A percentile compares a stretch with the other conserved stretches of the same genome.
phyloP scores from a whole-genome alignment of 2,329 filamentous ascomycete genomes.

The Neurospora crassa region DNA sequence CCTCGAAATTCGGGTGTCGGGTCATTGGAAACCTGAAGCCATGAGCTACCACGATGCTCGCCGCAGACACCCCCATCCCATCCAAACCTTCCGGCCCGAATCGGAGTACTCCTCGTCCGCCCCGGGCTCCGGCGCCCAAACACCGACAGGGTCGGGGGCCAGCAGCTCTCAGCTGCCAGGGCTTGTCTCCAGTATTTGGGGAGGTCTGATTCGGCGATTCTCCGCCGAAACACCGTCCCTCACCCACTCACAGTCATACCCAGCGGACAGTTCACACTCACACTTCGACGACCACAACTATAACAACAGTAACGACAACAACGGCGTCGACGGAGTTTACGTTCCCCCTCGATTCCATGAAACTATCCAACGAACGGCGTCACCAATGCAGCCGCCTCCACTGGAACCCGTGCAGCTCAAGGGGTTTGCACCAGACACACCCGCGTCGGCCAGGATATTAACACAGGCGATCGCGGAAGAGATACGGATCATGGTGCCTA shows the following conservation, averaged over 20 bases:
- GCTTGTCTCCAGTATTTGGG: constrained; percentile 34
- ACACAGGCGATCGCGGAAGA: constrained; percentile 74
- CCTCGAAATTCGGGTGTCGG: not conserved
- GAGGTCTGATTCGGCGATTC: constrained; percentile 60
- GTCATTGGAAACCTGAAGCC: not conserved
- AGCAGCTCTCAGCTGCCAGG: not conserved
- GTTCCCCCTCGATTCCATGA: constrained; percentile 34
- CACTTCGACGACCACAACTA: constrained; percentile 18
- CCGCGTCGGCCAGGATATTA: constrained; percentile 54
- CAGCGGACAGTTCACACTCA: constrained; percentile 14
- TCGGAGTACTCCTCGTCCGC: constrained; percentile 13
- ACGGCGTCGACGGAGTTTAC: constrained; percentile 50
- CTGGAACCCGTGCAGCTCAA: constrained; percentile 68
- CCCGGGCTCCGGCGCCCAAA: constrained; percentile 19
- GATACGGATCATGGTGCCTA: constrained; percentile 79
- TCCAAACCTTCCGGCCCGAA: constrained; percentile 11
- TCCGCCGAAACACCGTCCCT: constrained; percentile 36
- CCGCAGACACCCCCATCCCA: constrained; percentile 3
- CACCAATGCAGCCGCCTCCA: constrained; percentile 80
- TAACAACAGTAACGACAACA: constrained; percentile 20
- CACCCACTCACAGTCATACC: constrained; percentile 10
- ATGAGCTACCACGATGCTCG: constrained; percentile 16
- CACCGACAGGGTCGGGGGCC: constrained; percentile 16
- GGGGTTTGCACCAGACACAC: constrained; percentile 55
- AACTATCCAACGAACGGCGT: constrained; percentile 48